Evolutionary conservation across 106 monocot species (phyloP).

Genomic region (Vanilla planifolia): DNA sequence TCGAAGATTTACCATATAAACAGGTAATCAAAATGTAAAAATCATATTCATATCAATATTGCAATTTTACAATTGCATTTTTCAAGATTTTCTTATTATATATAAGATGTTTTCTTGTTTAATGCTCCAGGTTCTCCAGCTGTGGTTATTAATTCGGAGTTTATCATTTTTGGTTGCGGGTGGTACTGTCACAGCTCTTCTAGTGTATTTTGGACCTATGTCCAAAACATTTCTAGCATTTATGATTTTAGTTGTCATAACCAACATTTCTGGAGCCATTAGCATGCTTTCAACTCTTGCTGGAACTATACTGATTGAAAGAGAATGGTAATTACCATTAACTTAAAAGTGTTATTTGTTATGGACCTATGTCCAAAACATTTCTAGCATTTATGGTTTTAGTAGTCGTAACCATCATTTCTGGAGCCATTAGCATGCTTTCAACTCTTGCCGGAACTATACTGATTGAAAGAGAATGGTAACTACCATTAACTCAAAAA

Average conservation of each 20-base stretch:
- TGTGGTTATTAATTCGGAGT: slow-evolving; percentile 79
- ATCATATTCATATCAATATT: not conserved
- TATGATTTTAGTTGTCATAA: slow-evolving; percentile 45
- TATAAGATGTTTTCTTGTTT: not conserved
- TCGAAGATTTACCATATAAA: slow-evolving; percentile 50
- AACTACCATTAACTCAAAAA: not conserved
- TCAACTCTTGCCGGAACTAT: slow-evolving; percentile 97
- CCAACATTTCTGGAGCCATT: slow-evolving; percentile 68
- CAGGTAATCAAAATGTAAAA: slow-evolving; percentile 24
- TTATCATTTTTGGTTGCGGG: slow-evolving; percentile 82
- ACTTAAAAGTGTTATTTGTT: not conserved
- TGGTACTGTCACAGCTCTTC: slow-evolving; percentile 44
- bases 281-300: slow-evolving; percentile 90
- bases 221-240: slow-evolving; percentile 32
- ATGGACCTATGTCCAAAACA: slow-evolving; percentile 19
- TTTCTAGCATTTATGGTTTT: slow-evolving; percentile 42
- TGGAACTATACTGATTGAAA: slow-evolving; percentile 92
- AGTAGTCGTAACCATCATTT: slow-evolving; percentile 49
- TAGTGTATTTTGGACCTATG: slow-evolving; percentile 26
- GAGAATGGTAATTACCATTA: slow-evolving; percentile 67
- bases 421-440: slow-evolving; percentile 74
- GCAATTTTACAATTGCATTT: not conserved
- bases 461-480: slow-evolving; percentile 98
- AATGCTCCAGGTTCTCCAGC: slow-evolving; percentile 41
- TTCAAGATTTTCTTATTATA: no score